These are phyloP conservation scores for Lophium mytilinum DNA, from an alignment of 495 filamentous ascomycete genomes.

Conservation along the genomic window DNA sequence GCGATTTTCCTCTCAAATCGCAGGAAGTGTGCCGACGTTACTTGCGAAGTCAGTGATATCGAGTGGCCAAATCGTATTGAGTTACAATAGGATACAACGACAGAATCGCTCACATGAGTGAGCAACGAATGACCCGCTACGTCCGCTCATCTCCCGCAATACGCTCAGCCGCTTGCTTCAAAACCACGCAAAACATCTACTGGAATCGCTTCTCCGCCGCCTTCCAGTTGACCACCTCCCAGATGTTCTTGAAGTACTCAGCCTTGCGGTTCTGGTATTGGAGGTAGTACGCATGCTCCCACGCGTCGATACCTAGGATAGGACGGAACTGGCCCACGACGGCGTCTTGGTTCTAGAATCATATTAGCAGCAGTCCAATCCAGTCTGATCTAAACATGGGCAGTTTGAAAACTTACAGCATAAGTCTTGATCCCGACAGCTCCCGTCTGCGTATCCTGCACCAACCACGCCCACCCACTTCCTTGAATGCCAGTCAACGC, in stretches of 20 bases:
- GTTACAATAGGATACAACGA: no score
- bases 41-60: no score
- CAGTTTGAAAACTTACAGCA: slow-evolving; percentile 42
- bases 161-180: background rate
- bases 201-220: slow-evolving; percentile 76
- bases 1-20: no score
- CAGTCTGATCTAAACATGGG: background rate
- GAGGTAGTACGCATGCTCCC: slow-evolving; percentile 86
- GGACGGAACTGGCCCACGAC: slow-evolving; percentile 81
- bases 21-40: no score
- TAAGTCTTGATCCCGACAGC: slow-evolving; percentile 67
- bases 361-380: background rate
- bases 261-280: slow-evolving; percentile 99
- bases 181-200: slow-evolving; percentile 16
- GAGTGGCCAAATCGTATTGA: no score
- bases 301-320: slow-evolving; percentile 90
- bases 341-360: slow-evolving; percentile 75
- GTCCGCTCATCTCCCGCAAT: background rate
- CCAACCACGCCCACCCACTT: slow-evolving; percentile 91
- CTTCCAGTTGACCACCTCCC: slow-evolving; percentile 99
- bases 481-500: slow-evolving; percentile 86
- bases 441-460: slow-evolving; percentile 73
- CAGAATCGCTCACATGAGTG: no score
- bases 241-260: slow-evolving; percentile 93
- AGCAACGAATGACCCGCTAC: no score